phyloP scores from a whole-genome alignment of 1,284 basidiomycete species.

The Ustilago sp. region DNA sequence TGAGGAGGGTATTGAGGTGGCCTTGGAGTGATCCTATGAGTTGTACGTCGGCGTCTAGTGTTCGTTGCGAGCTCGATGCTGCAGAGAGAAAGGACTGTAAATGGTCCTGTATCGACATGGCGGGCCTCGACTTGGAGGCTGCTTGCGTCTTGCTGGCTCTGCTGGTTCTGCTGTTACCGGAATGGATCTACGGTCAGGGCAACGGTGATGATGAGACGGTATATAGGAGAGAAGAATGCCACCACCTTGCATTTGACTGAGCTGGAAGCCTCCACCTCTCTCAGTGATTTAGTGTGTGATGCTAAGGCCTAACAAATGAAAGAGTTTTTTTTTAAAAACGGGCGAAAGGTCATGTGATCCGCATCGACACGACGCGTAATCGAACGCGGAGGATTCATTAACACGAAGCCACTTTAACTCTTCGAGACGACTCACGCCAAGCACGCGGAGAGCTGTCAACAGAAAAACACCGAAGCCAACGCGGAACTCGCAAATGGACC shows the following conservation, averaged over 20 bases:
- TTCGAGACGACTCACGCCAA: too few species aligned
- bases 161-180: background rate
- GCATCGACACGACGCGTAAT: constrained; percentile 33
- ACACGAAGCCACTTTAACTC: constrained; percentile 47
- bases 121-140: background rate
- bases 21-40: constrained; percentile 40
- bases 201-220: too few species aligned
- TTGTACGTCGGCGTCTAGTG: constrained; percentile 42
- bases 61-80: constrained; percentile 43
- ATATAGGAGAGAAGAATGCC: background rate
- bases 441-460: constrained; percentile 49
- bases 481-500: constrained; percentile 26
- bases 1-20: constrained; percentile 18
- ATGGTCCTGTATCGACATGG: constrained; percentile 37
- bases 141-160: background rate
- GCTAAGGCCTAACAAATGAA: background rate
- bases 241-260: background rate
- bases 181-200: background rate
- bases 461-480: constrained; percentile 41
- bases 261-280: background rate
- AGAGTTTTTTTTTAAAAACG: background rate
- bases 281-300: background rate
- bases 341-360: constrained; percentile 36
- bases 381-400: constrained; percentile 13
- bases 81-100: constrained; percentile 29